Conservation (phyloP, 176 grass and related monocot species). For the Lolium rigidum region DNA sequence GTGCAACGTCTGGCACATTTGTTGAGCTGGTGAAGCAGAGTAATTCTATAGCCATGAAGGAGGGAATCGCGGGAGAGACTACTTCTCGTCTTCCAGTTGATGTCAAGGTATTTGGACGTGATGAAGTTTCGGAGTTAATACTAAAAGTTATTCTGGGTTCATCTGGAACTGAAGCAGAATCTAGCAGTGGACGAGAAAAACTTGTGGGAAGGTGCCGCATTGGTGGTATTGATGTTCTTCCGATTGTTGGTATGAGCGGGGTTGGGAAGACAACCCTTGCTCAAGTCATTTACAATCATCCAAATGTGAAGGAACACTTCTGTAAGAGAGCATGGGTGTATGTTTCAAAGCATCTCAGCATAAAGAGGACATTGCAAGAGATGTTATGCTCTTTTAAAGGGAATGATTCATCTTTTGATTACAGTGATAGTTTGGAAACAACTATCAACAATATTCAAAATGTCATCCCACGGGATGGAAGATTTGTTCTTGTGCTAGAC, state of each 20-base stretch:
- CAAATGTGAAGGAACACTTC: background rate
- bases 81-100: background rate
- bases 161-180: background rate
- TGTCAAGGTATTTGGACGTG: background rate
- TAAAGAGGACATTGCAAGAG: background rate
- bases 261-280: constrained; percentile 17
- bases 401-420: background rate
- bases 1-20: background rate
- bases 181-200: background rate
- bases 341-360: background rate
- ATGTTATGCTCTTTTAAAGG: background rate
- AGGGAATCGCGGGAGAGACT: background rate
- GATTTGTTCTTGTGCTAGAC: background rate
- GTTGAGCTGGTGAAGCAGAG: background rate
- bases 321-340: background rate
- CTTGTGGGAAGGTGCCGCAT: background rate
- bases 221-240: background rate
- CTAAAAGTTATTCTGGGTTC: background rate
- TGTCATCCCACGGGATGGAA: background rate
- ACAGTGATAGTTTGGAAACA: background rate
- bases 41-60: background rate
- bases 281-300: background rate
- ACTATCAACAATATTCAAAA: background rate
- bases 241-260: constrained; percentile 8
- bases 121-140: background rate